A percentile compares a stretch with the other conserved stretches of the same genome.
phyloP scores from a whole-genome alignment of 2,329 filamentous ascomycete genomes.

The Pyrenochaeta sp. region DNA sequence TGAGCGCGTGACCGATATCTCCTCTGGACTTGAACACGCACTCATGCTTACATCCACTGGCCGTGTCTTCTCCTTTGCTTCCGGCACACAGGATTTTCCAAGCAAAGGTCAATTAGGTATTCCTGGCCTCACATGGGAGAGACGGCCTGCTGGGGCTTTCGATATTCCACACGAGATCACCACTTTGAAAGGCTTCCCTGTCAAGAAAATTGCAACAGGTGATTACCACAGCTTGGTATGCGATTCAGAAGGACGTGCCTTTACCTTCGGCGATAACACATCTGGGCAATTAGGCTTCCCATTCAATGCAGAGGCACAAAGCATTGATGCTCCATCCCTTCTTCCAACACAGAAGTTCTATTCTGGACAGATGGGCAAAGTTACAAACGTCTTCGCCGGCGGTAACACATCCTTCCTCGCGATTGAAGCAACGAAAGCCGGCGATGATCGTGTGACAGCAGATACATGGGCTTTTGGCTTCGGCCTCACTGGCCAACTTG shows the following conservation, averaged over 20 bases:
- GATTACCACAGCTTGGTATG: slow-evolving; percentile 86
- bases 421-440: slow-evolving; percentile 75
- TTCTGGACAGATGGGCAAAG: slow-evolving; percentile 71
- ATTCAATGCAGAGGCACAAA: slow-evolving; percentile 67
- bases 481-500: slow-evolving; percentile 83
- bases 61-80: slow-evolving; percentile 87
- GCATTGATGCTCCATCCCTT: slow-evolving; percentile 73
- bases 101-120: slow-evolving; percentile 86
- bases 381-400: slow-evolving; percentile 83
- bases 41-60: slow-evolving; percentile 85
- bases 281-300: slow-evolving; percentile 91
- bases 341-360: slow-evolving; percentile 72
- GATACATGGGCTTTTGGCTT: slow-evolving; percentile 90
- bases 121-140: slow-evolving; percentile 81
- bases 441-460: slow-evolving; percentile 67
- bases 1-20: slow-evolving; percentile 78
- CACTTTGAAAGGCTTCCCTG: slow-evolving; percentile 73
- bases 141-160: slow-evolving; percentile 77
- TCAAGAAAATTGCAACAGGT: slow-evolving; percentile 80
- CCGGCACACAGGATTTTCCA: slow-evolving; percentile 80
- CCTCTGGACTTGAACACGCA: slow-evolving; percentile 84
- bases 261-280: slow-evolving; percentile 90
- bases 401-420: slow-evolving; percentile 89
- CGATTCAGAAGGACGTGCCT: slow-evolving; percentile 78
- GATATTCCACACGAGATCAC: slow-evolving; percentile 84